Base-by-base conservation (phyloP, 768 basidiomycete species). In the Auriscalpium vulgare region DNA sequence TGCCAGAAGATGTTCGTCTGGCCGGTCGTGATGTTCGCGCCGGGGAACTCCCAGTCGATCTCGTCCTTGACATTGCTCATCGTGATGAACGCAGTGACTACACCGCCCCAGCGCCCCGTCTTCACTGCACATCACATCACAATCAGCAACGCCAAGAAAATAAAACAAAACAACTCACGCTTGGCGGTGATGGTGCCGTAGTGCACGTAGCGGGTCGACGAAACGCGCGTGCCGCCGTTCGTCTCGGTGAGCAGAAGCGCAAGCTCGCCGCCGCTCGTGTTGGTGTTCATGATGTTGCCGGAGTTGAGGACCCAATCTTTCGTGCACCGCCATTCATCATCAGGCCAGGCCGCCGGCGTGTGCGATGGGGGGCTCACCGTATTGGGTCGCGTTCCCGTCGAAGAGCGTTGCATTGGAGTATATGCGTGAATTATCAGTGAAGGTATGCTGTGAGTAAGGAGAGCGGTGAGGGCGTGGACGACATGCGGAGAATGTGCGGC, bases 21-120 rank as follows among this genome's bases (percentile, higher is more conserved):
- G 9, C 76, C 91, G 54, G 83, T 65, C 2, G 79, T 80, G 2
- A 82, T 84, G 17, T 70, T 64, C 47, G 72, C 73, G 7, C 88
- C 87, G 54, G 88, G 85, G 63, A 84, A 91, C 66, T 91, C 88
- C 88, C 90, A 91, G 60, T 92, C 89, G 51, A 92, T 88, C 66
- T 91, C 90, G 64, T 90, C 87, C 67, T 88, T 90, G 63, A 91
- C 77, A 60, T 85, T 81, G 16, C 71, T 73, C 91, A 92, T 92
- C 6, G 85, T 87, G 64, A 91, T 88, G 71, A 87, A 88, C 9
- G 91, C 91, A 1, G 86, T 85, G 53, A 95, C 86, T 8, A 94
- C 84, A 37, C 91, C 91, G 16, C 67, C 76, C 88, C 88, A 91
- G 55, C 81, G 79, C 44, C 87, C 82, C 1, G 88, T 86, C 72